Percentiles rank a stretch among this genome's conserved stretches.
These are phyloP conservation scores for Aspergillus sp. DNA, from an alignment of 2,329 filamentous ascomycete species.

Conservation along the genomic window DNA sequence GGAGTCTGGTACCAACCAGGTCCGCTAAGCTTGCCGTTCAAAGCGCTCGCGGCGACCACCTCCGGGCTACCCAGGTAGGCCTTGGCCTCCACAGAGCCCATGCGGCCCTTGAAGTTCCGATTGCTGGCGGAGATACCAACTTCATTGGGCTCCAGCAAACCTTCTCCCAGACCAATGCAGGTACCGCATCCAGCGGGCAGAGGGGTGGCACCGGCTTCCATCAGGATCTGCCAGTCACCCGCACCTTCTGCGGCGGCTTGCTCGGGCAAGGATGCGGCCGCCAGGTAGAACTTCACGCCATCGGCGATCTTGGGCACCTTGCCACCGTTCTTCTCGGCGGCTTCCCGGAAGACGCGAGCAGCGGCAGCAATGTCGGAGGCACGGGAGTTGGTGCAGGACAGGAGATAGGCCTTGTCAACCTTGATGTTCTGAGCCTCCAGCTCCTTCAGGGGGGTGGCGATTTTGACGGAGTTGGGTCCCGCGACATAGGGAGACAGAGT, in stretches of 20 bases:
- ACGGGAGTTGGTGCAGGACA: constrained; percentile 86
- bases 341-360: constrained; percentile 80
- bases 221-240: constrained; percentile 80
- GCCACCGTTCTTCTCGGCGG: constrained; percentile 60
- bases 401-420: constrained; percentile 80
- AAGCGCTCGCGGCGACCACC: constrained; percentile 84
- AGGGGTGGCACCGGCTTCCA: constrained; percentile 73
- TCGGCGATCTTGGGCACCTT: constrained; percentile 67
- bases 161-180: constrained; percentile 81
- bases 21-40: constrained; percentile 57
- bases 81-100: constrained; percentile 76
- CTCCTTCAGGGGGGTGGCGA: constrained; percentile 73
- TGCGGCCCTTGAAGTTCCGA: constrained; percentile 87
- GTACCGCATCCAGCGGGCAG: constrained; percentile 75
- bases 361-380: constrained; percentile 79
- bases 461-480: constrained; percentile 88
- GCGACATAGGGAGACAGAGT: constrained; percentile 81
- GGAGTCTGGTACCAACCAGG: constrained; percentile 77
- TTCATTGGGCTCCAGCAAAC: constrained; percentile 80
- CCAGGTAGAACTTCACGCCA: constrained; percentile 83
- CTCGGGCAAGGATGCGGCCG: constrained; percentile 77
- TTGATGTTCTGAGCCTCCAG: constrained; percentile 73
- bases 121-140: constrained; percentile 82
- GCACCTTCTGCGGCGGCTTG: constrained; percentile 73
- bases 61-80: constrained; percentile 88